A percentile compares a stretch with the other conserved stretches of the same genome.
Evolutionary conservation across 2,329 filamentous ascomycete species (phyloP).

Genomic region (Pezizomycotina sp.): DNA sequence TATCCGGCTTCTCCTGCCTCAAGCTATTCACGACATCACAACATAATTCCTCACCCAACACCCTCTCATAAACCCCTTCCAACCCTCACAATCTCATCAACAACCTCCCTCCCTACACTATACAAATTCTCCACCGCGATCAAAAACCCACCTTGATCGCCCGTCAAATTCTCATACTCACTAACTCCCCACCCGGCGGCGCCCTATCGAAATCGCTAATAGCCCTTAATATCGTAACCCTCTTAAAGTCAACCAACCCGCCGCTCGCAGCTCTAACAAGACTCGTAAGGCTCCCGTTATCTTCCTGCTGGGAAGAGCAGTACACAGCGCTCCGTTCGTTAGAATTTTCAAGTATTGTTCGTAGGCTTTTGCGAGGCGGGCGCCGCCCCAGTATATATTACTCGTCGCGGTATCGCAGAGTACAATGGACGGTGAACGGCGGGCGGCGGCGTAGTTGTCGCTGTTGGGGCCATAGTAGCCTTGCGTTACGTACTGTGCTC

Average conservation of each 20-base stretch:
- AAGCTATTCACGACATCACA: no score
- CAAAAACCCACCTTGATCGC: no score
- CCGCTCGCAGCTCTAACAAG: constrained; percentile 43
- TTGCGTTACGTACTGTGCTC: constrained; percentile 39
- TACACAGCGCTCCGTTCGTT: constrained; percentile 54
- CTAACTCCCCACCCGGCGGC: constrained; percentile 40
- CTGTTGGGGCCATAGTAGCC: no score
- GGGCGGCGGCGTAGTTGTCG: constrained; percentile 32
- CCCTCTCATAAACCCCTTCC: no score
- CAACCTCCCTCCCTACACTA: constrained; percentile 46
- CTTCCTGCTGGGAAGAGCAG: constrained; percentile 56
- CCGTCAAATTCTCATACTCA: constrained; percentile 43
- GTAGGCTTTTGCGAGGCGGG: constrained; percentile 44
- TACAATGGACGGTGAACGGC: constrained; percentile 38
- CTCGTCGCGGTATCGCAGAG: constrained; percentile 53
- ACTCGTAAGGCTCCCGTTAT: constrained; percentile 51
- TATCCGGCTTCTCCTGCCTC: no score
- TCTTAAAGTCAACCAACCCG: constrained; percentile 45
- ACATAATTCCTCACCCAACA: no score
- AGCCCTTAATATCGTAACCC: constrained; percentile 52
- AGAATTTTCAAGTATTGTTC: constrained; percentile 45
- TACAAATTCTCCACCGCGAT: constrained; percentile 53
- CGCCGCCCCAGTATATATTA: constrained; percentile 57
- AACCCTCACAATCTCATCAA: constrained; percentile 47
- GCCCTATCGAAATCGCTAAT: constrained; percentile 52